Evolutionary conservation across 2,329 filamentous ascomycete species (phyloP), one percentile per base, ranked within the genome.

Genomic region (Exophiala sp.): DNA sequence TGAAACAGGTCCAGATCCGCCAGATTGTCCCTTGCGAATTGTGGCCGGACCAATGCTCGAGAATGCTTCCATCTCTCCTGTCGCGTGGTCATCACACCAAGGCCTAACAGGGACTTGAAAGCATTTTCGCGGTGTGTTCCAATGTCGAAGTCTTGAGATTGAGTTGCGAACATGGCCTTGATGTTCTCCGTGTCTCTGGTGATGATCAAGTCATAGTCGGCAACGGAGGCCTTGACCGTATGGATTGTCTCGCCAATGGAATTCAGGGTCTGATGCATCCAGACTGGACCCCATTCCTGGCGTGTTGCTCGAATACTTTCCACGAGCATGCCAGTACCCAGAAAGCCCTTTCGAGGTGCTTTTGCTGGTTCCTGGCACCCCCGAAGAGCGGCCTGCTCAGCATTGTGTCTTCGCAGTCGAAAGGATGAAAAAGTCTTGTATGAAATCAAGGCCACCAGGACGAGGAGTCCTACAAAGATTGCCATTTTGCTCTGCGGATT

Each of bases 11-110:
- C 79, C 57, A 96, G 73, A 68, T 96, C 89, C 59, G 85, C 87
- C 35, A 96, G 82, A n/a, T 91, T 86, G 65, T 94, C 88, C 63
- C 86, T 87, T 65, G 89, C 84, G 70, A 96, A 95, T 65, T 94
- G 89, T 0, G 91, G 90, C 2, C 90, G 79, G 58, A 96, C 84
- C 54, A 95, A 76, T 60, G 88, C 83, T 16, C 91, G 80, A 47
- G 86, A 91, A 52, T 80, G 79, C 62, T 91, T 86, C 91, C 91
- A 95, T 45, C 78, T 72, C 21, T 83, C 75, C 11, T 86, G 86
- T 67, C 95, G 90, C 1, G 88, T 91, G 3, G 85, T 86, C 71
- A 79, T 78, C 5, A 67, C 57, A n/a, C 77, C 74, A 65, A 62
- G 60, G 1, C 69, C 69, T 2, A 72, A 52, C 39, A 71, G 49